A percentile compares a stretch with the other conserved stretches of the same genome.
Conservation (phyloP, 805 yeast species). For the Myxozyma vanderwaltii region DNA sequence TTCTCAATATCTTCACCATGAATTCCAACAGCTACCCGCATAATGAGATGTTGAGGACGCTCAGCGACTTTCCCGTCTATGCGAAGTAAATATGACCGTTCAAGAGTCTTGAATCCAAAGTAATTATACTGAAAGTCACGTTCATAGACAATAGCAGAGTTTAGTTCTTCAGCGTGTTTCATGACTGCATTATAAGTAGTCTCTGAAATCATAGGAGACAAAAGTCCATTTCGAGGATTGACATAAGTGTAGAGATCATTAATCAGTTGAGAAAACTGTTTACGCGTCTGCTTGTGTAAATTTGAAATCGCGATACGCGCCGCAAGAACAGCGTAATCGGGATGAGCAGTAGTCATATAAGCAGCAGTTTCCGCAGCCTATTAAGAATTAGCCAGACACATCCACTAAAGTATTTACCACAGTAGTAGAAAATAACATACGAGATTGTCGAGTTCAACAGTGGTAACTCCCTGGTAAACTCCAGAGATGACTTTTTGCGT, state of each 20-base stretch:
- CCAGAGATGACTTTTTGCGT: conserved; percentile 96
- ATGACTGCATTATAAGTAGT: conserved; percentile 64
- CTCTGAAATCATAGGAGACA: conserved; percentile 70
- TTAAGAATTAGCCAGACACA: too few relatives aligned
- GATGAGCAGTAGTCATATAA: conserved; percentile 94
- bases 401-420: conserved; percentile 35
- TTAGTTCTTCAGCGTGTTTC: conserved; percentile 64
- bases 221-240: conserved; percentile 75
- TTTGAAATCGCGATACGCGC: conserved; percentile 95
- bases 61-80: conserved; percentile 71
- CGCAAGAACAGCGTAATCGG: conserved; percentile 86
- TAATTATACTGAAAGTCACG: conserved; percentile 79
- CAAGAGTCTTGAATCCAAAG: conserved; percentile 91
- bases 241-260: conserved; percentile 72
- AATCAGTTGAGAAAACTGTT: conserved; percentile 77
- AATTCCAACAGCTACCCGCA: conserved; percentile 91
- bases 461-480: conserved; percentile 95
- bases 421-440: conserved; percentile 31
- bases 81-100: conserved; percentile 77
- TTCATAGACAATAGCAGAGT: conserved; percentile 71
- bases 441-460: conserved; percentile 68
- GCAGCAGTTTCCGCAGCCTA: conserved; percentile 95
- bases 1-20: conserved; percentile 68
- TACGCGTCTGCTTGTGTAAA: conserved; percentile 90
- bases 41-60: conserved; percentile 85